Conservation (phyloP, 176 grass and related monocot species). For the Elymus sibiricus region DNA sequence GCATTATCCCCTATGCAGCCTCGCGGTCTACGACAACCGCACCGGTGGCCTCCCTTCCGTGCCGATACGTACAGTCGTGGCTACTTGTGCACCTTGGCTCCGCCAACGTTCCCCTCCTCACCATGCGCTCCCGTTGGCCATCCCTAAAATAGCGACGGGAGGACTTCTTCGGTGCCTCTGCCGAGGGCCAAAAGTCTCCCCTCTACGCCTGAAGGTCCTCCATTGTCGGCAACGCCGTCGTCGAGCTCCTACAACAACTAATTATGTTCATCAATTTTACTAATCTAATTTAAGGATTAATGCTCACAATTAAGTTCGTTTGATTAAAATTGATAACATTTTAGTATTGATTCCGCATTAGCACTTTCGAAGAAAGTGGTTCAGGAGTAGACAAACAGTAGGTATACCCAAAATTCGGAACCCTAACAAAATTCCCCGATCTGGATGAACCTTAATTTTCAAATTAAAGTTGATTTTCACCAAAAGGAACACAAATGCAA, state of each 20-base stretch:
- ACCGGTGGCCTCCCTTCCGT: conserved; percentile 67
- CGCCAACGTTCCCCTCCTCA: conserved; percentile 50
- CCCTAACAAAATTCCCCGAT: no score
- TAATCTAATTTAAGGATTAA: no score
- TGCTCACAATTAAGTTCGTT: no score
- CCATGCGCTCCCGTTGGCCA: conserved; percentile 62
- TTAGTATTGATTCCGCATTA: no score
- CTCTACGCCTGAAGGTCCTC: conserved; percentile 65
- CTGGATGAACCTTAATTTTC: no score
- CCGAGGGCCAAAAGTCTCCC: conserved; percentile 58
- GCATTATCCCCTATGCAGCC: conserved; percentile 11
- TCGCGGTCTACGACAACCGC: conserved; percentile 68
- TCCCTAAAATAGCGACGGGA: conserved; percentile 80
- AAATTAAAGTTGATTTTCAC: no score
- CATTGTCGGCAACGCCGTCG: conserved; percentile 59
- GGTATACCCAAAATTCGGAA: no score
- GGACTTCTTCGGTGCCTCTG: conserved; percentile 57
- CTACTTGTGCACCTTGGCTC: conserved; percentile 59
- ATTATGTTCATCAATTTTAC: no score
- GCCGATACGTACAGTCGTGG: conserved; percentile 61
- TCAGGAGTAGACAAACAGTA: no score
- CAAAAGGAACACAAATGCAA: no score
- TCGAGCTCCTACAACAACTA: conserved; percentile 13
- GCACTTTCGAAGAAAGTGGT: no score
- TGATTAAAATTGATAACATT: no score